These are phyloP conservation scores for Hordeum pubiflorum DNA, from an alignment of 202 grass and related monocot genomes.

Conservation along the genomic window DNA sequence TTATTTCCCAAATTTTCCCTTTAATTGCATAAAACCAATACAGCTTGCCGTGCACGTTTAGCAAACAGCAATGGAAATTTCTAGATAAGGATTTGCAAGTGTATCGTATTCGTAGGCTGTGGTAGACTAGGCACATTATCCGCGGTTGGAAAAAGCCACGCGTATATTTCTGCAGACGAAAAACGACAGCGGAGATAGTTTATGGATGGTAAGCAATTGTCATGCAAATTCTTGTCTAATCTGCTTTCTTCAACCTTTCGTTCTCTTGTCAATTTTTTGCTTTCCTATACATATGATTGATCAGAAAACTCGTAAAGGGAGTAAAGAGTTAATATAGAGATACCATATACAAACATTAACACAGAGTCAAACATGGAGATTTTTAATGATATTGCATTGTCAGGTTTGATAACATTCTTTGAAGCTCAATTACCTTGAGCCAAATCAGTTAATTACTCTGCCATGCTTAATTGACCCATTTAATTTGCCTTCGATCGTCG, in stretches of 20 bases:
- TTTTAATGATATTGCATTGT: background rate
- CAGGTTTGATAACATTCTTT: background rate
- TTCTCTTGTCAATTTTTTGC: background rate
- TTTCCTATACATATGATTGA: background rate
- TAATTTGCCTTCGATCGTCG: background rate
- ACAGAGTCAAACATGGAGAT: background rate
- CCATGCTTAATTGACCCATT: background rate
- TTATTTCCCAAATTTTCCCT: conserved; percentile 1
- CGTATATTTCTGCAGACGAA: no score
- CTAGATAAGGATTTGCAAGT: background rate
- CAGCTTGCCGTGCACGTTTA: background rate
- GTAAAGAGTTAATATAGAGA: no score
- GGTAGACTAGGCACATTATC: background rate
- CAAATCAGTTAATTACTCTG: background rate
- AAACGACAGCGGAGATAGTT: background rate
- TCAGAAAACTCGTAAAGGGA: no score
- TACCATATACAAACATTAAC: background rate
- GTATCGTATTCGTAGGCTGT: background rate
- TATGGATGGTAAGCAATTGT: background rate
- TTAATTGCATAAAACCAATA: conserved; percentile 22
- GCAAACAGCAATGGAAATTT: conserved; percentile 19
- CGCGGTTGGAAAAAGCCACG: no score
- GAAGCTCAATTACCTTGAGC: background rate
- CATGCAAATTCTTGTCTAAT: background rate
- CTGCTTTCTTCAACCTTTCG: background rate